Conservation (phyloP, 345 rosid species). For the Kandelia obovata region DNA sequence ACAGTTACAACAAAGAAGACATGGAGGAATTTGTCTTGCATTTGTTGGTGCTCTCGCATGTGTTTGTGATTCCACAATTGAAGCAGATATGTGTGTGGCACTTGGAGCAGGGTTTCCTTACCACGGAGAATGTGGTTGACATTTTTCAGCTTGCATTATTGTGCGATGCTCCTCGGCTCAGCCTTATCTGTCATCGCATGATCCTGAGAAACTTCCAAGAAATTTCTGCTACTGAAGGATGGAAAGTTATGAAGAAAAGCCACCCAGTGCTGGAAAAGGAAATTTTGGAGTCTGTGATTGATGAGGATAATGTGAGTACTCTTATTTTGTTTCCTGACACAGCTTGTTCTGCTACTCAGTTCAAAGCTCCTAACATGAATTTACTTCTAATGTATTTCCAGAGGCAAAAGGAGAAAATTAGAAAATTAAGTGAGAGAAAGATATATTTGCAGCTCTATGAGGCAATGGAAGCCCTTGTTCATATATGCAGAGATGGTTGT, state of each 20-base stretch:
- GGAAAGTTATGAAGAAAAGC: slow-evolving; percentile 77
- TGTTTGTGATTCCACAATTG: slow-evolving; percentile 57
- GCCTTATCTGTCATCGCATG: slow-evolving; percentile 64
- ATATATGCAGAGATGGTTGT: slow-evolving; percentile 88
- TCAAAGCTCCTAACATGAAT: not conserved
- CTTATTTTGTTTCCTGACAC: not conserved
- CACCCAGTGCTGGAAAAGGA: slow-evolving; percentile 78
- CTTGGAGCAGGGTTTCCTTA: slow-evolving; percentile 64
- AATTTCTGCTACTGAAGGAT: slow-evolving; percentile 56
- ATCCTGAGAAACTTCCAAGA: slow-evolving; percentile 50
- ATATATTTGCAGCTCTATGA: slow-evolving; percentile 69
- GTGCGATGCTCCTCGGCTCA: slow-evolving; percentile 74
- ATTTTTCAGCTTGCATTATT: slow-evolving; percentile 77
- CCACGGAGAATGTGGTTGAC: slow-evolving; percentile 64
- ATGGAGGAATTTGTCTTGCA: slow-evolving; percentile 57
- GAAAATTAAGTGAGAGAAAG: slow-evolving; percentile 49
- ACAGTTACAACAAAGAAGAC: slow-evolving; percentile 68
- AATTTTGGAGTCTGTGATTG: slow-evolving; percentile 46
- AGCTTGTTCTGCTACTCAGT: not conserved
- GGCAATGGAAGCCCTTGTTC: slow-evolving; percentile 95
- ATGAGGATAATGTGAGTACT: slow-evolving; percentile 46
- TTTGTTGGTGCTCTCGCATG: slow-evolving; percentile 75
- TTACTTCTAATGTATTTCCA: slow-evolving; percentile 18
- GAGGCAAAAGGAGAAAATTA: slow-evolving; percentile 50
- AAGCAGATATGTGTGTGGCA: slow-evolving; percentile 59